Evolutionary conservation across 23 red algal genomes (phyloP).

Genomic region (Gracilariopsis chorda): DNA sequence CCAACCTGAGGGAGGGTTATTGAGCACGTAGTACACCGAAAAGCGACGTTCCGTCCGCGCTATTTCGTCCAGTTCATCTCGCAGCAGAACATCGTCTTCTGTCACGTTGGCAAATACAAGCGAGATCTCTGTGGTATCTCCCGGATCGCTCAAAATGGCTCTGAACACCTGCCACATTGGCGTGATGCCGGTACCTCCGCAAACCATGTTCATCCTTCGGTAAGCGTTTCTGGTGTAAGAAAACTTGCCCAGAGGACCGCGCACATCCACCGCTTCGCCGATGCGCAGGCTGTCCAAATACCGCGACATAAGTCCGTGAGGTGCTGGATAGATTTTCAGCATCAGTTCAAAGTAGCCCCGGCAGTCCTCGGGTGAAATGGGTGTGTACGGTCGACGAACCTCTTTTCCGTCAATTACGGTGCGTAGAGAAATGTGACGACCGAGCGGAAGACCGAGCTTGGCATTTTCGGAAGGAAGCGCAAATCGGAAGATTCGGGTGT

Average conservation of each 20-base stretch:
- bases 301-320: constrained; percentile 73
- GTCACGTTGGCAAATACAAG: constrained; percentile 90
- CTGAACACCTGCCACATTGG: constrained; percentile 91
- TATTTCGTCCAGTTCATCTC: constrained; percentile 68
- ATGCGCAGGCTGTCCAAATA: constrained; percentile 69
- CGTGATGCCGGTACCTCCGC: constrained; percentile 98
- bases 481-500: constrained; percentile 88
- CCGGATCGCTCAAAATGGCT: constrained; percentile 43
- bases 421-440: constrained; percentile 70
- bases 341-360: constrained; percentile 84
- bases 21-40: constrained; percentile 81
- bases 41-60: constrained; percentile 58
- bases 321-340: constrained; percentile 87
- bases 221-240: constrained; percentile 54
- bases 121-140: constrained; percentile 57
- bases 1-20: constrained; percentile 73
- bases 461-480: not conserved
- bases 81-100: constrained; percentile 85
- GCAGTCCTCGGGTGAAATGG: constrained; percentile 34
- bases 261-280: constrained; percentile 66
- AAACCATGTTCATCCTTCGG: constrained; percentile 76
- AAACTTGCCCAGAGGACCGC: constrained; percentile 84
- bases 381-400: constrained; percentile 82
- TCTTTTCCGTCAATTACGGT: constrained; percentile 48
- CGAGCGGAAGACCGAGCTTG: constrained; percentile 72